Base-by-base conservation (phyloP, 106 monocot genomes). In the Posidonia australis region DNA sequence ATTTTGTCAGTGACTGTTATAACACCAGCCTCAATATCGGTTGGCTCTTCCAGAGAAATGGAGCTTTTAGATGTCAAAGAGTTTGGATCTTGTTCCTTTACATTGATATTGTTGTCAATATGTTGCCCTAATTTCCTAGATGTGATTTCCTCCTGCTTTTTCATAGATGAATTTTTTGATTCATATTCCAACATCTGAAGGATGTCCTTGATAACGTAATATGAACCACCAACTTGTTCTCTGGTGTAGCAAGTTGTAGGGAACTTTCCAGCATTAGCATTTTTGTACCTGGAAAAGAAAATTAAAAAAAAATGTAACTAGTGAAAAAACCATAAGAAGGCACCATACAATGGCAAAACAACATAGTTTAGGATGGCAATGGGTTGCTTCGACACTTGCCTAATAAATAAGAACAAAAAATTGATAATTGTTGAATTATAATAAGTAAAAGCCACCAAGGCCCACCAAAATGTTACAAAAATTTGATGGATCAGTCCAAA, bases 181-280 rank as follows among this genome's bases (percentile, higher is more conserved):
- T 58, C 58, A 58, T 58, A 58, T 58, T 29, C 10, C 28, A 58
- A 18, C 58, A 27, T 27, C 28, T 58, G 58, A 58, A 58, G 58
- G 58, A 58, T 58, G 21, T 58, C 58, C 23, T 25, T 28, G 17
- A 58, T 30, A 28, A 31, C 58, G 27, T 58, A 58, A 58, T 29
- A 58, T 17, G 58, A 58, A 3, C 58, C 58, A 58, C 58, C 58
- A 30, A 58, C 29, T 58, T 58, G 28, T 27, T 58, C 10, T 18
- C 1, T 27, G 0, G 30, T 58, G 23, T 29, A 30, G 0, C 0
- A 14, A 30, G 18, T 22, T 17, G 27, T 12, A 58, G 58, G 58
- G 30, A 58, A 58, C 28, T 58, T 58, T 18, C 58, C 58, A 29
- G 26, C 58, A 58, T 58, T 58, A n/a, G 25, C 58, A 58, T 26